phyloP scores from a whole-genome alignment of 441 rosid species.

The Erodium chrysanthum region DNA sequence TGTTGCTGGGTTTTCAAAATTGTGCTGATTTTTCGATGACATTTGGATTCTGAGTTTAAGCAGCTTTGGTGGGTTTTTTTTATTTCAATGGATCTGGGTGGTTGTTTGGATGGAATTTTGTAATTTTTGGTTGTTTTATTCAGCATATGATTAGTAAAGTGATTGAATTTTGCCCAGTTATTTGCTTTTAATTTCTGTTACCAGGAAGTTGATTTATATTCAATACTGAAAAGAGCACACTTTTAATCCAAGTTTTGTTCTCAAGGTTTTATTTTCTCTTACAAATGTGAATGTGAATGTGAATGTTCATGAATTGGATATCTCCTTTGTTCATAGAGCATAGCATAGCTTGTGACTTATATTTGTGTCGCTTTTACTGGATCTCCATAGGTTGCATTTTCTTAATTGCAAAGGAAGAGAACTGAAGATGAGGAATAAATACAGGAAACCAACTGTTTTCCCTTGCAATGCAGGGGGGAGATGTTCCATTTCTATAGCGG shows the following conservation, averaged over 20 bases:
- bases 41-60: constrained; percentile 5
- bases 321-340: not conserved
- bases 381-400: constrained; percentile 46
- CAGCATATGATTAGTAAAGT: not conserved
- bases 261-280: not conserved
- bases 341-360: constrained; percentile 21
- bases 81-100: constrained; percentile 16
- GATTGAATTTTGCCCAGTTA: not conserved
- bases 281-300: not conserved
- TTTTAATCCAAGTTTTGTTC: constrained; percentile 7
- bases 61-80: not conserved
- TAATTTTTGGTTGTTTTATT: not conserved
- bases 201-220: constrained; percentile 7
- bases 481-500: constrained; percentile 41
- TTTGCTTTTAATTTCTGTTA: not conserved
- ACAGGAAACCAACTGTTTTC: constrained; percentile 57
- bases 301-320: not conserved
- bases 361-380: constrained; percentile 24
- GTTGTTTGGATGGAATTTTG: constrained; percentile 6
- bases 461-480: constrained; percentile 67
- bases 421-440: constrained; percentile 68
- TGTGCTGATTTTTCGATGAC: not conserved
- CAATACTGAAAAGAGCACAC: constrained; percentile 7
- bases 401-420: constrained; percentile 41
- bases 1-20: not conserved